A percentile compares a stretch with the other conserved stretches of the same genome.
Evolutionary conservation across 768 basidiomycete genomes (phyloP).

Genomic region (Pulveroboletus frians): DNA sequence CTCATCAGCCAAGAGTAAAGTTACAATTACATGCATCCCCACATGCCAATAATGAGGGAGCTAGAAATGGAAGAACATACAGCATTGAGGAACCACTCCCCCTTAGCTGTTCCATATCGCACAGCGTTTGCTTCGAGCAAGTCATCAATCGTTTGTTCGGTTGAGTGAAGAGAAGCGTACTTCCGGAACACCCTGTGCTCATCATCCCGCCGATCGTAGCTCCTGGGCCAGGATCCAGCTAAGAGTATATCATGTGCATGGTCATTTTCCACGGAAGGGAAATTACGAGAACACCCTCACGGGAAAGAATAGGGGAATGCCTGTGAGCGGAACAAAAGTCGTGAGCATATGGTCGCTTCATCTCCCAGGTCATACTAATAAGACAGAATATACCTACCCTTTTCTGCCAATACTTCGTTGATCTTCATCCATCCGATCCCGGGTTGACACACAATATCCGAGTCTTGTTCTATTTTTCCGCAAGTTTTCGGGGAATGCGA

Average conservation of each 20-base stretch:
- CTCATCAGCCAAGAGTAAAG: neutral
- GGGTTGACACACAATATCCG: slow-evolving; percentile 70
- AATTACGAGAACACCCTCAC: slow-evolving; percentile 32
- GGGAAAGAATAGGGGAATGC: slow-evolving; percentile 80
- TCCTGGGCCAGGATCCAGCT: slow-evolving; percentile 74
- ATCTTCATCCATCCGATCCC: slow-evolving; percentile 69
- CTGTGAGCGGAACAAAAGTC: slow-evolving; percentile 28
- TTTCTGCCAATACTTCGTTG: slow-evolving; percentile 59
- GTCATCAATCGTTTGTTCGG: slow-evolving; percentile 14
- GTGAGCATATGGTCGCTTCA: neutral
- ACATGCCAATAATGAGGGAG: neutral
- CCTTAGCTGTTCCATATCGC: slow-evolving; percentile 84
- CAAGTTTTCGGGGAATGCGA: neutral
- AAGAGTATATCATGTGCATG: neutral
- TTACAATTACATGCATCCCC: neutral
- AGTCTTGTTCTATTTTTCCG: slow-evolving; percentile 49
- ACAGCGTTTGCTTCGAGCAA: slow-evolving; percentile 61
- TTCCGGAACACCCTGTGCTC: slow-evolving; percentile 83
- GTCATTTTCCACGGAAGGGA: neutral
- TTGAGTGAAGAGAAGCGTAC: slow-evolving; percentile 34
- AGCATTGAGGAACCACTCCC: slow-evolving; percentile 85
- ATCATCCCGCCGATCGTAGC: slow-evolving; percentile 86
- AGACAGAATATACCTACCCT: slow-evolving; percentile 35
- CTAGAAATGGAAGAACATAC: slow-evolving; percentile 35
- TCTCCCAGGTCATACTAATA: neutral